phyloP scores from a whole-genome alignment of 176 grass and related monocot genomes.

The Elaeis guineensis region DNA sequence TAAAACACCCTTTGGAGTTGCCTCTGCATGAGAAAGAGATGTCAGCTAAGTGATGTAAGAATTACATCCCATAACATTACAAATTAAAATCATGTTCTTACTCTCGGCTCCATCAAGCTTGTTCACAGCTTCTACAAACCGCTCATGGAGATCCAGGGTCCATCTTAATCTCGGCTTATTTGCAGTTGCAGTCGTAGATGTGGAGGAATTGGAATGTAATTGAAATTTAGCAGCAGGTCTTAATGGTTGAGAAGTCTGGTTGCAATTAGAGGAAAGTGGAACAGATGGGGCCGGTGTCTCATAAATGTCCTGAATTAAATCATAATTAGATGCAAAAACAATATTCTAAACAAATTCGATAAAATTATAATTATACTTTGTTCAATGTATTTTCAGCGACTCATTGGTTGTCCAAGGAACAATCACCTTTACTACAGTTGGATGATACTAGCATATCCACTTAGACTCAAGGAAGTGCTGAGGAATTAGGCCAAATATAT shows the following conservation, averaged over 20 bases:
- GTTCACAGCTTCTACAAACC: constrained; percentile 68
- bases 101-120: constrained; percentile 76
- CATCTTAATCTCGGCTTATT: constrained; percentile 73
- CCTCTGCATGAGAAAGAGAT: constrained; percentile 35
- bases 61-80: background rate
- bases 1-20: constrained; percentile 82
- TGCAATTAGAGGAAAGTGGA: constrained; percentile 14
- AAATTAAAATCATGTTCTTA: constrained; percentile 25
- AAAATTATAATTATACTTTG: too few species aligned
- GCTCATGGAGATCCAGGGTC: constrained; percentile 71
- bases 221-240: constrained; percentile 33
- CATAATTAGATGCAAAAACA: background rate
- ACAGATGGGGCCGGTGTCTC: constrained; percentile 18
- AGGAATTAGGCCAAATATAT: too few species aligned
- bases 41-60: background rate
- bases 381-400: too few species aligned
- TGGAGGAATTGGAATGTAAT: constrained; percentile 33
- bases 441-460: too few species aligned
- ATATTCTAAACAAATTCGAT: too few species aligned
- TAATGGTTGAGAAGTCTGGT: constrained; percentile 9
- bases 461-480: too few species aligned
- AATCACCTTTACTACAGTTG: too few species aligned
- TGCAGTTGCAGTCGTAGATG: constrained; percentile 26
- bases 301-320: constrained; percentile 57
- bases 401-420: too few species aligned